A percentile compares a stretch with the other conserved stretches of the same genome.
Conservation (phyloP, 164 flowering plant genomes). For the Vitis riparia region DNA sequence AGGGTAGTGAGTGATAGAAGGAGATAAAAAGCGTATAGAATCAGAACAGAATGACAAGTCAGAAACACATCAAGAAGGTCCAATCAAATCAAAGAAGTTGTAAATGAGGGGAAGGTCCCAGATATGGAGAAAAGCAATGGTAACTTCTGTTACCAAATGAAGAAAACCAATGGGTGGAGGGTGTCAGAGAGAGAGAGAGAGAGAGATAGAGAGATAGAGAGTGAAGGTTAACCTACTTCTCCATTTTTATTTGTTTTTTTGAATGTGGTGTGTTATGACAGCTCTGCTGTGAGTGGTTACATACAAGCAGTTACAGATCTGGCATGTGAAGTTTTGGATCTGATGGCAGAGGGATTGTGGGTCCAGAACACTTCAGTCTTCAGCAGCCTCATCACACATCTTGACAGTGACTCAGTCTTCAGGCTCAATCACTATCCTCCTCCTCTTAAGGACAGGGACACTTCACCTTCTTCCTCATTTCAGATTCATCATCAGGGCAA, state of each 20-base stretch:
- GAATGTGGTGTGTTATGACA: conserved; percentile 18
- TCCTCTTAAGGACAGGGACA: conserved; percentile 6
- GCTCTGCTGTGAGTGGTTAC: conserved; percentile 39
- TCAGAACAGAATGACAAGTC: conserved; percentile 16
- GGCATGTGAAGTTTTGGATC: conserved; percentile 52
- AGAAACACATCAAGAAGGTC: conserved; percentile 17
- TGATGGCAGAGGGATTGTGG: conserved; percentile 52
- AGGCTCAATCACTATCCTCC: conserved; percentile 60
- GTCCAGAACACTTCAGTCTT: conserved; percentile 32
- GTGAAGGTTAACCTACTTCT: no score
- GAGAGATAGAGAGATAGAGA: no score
- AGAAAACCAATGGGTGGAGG: not conserved
- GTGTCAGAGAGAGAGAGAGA: no score
- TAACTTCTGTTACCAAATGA: conserved; percentile 1
- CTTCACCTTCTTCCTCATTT: conserved; percentile 4
- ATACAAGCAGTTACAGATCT: conserved; percentile 31
- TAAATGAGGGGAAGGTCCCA: no score
- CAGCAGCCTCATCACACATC: conserved; percentile 45
- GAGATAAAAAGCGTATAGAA: no score
- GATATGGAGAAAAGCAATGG: conserved; percentile 3
- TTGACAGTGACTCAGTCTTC: conserved; percentile 46
- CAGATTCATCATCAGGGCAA: not conserved
- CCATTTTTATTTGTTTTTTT: no score
- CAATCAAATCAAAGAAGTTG: conserved; percentile 24
- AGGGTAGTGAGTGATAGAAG: no score